Base-by-base conservation (phyloP, 371 early-diverging fungal species). In the Coemansia sp. region DNA sequence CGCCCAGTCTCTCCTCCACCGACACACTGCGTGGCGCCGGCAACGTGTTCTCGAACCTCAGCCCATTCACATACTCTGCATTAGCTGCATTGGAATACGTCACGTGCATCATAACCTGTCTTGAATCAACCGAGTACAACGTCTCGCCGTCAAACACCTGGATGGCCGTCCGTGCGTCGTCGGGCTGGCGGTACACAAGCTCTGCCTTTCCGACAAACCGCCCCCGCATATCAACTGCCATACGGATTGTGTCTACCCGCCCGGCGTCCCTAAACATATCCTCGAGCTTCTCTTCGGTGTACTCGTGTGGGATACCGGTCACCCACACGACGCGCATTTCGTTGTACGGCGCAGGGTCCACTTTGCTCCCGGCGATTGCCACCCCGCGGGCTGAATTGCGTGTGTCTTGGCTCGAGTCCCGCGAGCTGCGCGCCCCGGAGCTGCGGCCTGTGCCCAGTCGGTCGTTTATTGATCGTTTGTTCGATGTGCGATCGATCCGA, bases 91-190 rank as follows among this genome's bases (percentile, higher is more conserved):
- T 59, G 48, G 78, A 73, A 18, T 68, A 74, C 7, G 64, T 57
- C 44, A 78, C 69, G 23, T 37, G 52, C 55, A 78, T 55, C 42
- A 62, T 39, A 20, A 59, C 33, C 40, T 65, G 56, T 2, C 47
- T 25, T 16, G 37, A 21, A 44, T 78, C 78, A 1, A 63, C 50
- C 6, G 69, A 58, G 40, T 73, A 78, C 7, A 78, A 64, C 20
- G 33, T 55, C 56, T 78, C 78, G 28, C 78, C 78, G 18, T 78
- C 78, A 57, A 78, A 78, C 28, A 57, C 55, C 67, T 78, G 78
- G 30, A 78, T 69, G 14, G 78, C 78, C 42, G 69, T 67, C 16
- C 78, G 78, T 12, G 78, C 78, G 26, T 73, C 69, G 5, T 78
- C 78, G 1, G 78, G n/a, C 7, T 62, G 50, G 26, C 75, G 54